A percentile compares a stretch with the other conserved stretches of the same genome.
Evolutionary conservation across 495 filamentous ascomycete species (phyloP).

Genomic region (Tuber aestivum): DNA sequence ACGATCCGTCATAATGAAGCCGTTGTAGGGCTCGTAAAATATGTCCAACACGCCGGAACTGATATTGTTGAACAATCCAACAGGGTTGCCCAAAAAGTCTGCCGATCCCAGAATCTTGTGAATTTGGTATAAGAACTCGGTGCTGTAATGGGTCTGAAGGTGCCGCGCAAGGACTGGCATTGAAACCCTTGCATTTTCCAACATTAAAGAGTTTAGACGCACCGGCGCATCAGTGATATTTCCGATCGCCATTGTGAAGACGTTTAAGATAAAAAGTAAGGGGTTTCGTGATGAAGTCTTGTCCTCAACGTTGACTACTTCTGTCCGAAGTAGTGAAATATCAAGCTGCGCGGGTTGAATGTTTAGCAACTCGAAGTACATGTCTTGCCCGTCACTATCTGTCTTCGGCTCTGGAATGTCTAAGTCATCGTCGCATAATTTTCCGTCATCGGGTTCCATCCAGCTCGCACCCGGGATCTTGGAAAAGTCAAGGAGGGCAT

Average conservation of each 20-base stretch:
- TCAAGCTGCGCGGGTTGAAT: slow-evolving; percentile 97
- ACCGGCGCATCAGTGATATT: slow-evolving; percentile 97
- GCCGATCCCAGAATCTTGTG: slow-evolving; percentile 95
- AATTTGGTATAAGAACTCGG: slow-evolving; percentile 89
- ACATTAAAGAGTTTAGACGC: slow-evolving; percentile 82
- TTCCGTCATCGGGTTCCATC: slow-evolving; percentile 74
- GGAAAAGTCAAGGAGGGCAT: slow-evolving; percentile 88
- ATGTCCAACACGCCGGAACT: slow-evolving; percentile 94
- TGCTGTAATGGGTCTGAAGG: slow-evolving; percentile 87
- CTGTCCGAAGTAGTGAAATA: slow-evolving; percentile 92
- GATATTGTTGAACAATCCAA: slow-evolving; percentile 96
- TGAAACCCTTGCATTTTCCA: slow-evolving; percentile 92
- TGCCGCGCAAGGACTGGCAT: slow-evolving; percentile 74
- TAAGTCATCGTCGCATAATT: slow-evolving; percentile 78
- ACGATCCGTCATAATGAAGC: slow-evolving; percentile 88
- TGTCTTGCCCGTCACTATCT: slow-evolving; percentile 75
- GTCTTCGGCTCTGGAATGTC: slow-evolving; percentile 89
- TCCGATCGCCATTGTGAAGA: slow-evolving; percentile 97
- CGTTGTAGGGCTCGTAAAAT: slow-evolving; percentile 98
- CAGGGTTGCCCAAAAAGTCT: slow-evolving; percentile 97
- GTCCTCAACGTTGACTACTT: slow-evolving; percentile 93
- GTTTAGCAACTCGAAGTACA: slow-evolving; percentile 96
- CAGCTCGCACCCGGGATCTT: slow-evolving; percentile 92
- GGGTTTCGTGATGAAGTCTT: slow-evolving; percentile 83
- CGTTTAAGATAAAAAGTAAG: slow-evolving; percentile 95